phyloP scores from a whole-genome alignment of 208 protist genomes.

The Porcisia hertigi region DNA sequence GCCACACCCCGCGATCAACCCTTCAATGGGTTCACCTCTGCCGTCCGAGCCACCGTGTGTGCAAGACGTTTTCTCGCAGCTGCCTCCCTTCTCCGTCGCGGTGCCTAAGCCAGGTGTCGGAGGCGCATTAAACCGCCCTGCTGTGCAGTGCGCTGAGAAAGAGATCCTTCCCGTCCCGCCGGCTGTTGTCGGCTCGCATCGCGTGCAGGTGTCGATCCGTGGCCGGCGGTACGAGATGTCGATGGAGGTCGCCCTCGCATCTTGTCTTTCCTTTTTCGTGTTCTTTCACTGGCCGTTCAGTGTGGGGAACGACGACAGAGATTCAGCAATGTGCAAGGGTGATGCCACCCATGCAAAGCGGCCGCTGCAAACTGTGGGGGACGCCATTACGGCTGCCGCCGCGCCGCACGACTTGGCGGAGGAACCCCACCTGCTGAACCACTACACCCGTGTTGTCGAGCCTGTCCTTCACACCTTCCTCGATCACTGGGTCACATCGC shows the following conservation, averaged over 20 bases:
- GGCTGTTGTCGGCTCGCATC: slow-evolving; percentile 23
- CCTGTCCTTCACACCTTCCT: slow-evolving; percentile 20
- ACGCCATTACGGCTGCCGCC: slow-evolving; percentile 5
- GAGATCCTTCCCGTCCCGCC: slow-evolving; percentile 12
- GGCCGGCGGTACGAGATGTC: slow-evolving; percentile 74
- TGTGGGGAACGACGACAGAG: not conserved
- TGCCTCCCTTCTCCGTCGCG: not conserved
- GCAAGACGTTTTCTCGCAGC: slow-evolving; percentile 7
- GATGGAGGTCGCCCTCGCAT: slow-evolving; percentile 44
- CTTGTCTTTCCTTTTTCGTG: slow-evolving; percentile 49
- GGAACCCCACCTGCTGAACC: slow-evolving; percentile 10
- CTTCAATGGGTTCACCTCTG: not conserved
- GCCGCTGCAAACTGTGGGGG: slow-evolving; percentile 16
- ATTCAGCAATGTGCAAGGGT: not conserved
- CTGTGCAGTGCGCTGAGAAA: not conserved
- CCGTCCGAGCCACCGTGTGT: not conserved
- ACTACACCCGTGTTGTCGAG: slow-evolving; percentile 18
- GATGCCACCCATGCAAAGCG: not conserved
- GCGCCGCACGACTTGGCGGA: not conserved
- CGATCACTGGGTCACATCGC: not conserved
- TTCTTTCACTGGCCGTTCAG: slow-evolving; percentile 53
- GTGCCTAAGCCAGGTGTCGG: not conserved
- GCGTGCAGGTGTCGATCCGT: slow-evolving; percentile 66
- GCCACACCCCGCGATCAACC: not conserved
- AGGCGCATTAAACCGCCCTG: not conserved